Conservation (phyloP, 208 protist species). For the Zelonia costaricensis region DNA sequence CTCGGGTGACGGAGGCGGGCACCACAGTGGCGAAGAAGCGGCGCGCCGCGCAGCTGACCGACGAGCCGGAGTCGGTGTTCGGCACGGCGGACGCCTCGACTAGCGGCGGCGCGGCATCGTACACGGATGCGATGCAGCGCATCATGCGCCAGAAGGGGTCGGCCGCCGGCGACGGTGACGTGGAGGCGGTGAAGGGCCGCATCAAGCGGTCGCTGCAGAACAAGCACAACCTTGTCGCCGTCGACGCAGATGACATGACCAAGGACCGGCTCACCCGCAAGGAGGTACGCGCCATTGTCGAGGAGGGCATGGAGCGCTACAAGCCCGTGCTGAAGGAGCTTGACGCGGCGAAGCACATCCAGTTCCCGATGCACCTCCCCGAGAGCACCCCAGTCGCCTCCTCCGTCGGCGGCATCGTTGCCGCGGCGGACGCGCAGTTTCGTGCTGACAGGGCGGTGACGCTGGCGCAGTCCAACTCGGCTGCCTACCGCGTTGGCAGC, state of each 20-base stretch:
- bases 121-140: conserved; percentile 43
- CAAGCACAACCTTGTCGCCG: conserved; percentile 71
- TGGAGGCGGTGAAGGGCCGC: conserved; percentile 31
- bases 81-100: conserved; percentile 27
- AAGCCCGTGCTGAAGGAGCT: conserved; percentile 71
- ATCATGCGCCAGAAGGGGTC: conserved; percentile 41
- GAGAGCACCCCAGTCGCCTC: conserved; percentile 71
- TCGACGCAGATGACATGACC: conserved; percentile 72
- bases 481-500: conserved; percentile 55
- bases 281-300: conserved; percentile 67
- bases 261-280: conserved; percentile 61
- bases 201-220: conserved; percentile 57
- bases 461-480: conserved; percentile 18
- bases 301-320: conserved; percentile 79
- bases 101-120: conserved; percentile 34
- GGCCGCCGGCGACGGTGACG: conserved; percentile 20
- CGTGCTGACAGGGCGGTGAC: conserved; percentile 11
- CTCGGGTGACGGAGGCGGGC: conserved; percentile 34
- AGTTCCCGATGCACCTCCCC: conserved; percentile 75
- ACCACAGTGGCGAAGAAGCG: conserved; percentile 40
- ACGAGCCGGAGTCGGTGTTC: conserved; percentile 74
- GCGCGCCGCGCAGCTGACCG: conserved; percentile 34
- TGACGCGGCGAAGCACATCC: conserved; percentile 67
- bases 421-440: conserved; percentile 42
- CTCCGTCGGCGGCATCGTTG: conserved; percentile 76